Conservation (phyloP, 176 grass and related monocot species). For the Eremochloa ophiuroides region DNA sequence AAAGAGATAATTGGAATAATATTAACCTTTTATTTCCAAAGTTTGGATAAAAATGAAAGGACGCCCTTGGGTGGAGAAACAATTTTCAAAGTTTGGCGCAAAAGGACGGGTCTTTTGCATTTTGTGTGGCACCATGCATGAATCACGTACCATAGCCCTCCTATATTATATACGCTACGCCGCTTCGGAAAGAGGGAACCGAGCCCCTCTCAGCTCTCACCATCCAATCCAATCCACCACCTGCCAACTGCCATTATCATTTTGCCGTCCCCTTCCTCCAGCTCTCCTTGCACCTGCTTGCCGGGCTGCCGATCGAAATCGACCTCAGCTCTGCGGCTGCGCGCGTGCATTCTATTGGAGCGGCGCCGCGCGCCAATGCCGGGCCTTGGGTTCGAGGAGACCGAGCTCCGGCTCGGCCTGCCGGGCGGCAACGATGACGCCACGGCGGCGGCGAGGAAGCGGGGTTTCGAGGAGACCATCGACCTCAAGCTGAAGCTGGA, state of each 20-base stretch:
- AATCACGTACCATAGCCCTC: too few relatives aligned
- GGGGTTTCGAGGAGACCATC: conserved; percentile 64
- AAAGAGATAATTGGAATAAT: not conserved
- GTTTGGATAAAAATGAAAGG: not conserved
- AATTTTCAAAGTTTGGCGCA: not conserved
- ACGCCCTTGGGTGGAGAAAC: not conserved
- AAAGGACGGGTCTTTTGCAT: not conserved
- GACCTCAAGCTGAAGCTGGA: conserved; percentile 68
- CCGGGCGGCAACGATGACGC: conserved; percentile 45
- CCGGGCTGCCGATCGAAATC: not conserved
- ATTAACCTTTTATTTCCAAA: not conserved
- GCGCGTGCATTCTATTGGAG: conserved; percentile 4
- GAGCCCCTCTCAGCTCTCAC: not conserved
- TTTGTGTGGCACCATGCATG: not conserved
- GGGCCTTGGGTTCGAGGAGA: conserved; percentile 64
- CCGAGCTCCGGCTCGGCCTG: conserved; percentile 89
- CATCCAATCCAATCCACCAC: too few relatives aligned
- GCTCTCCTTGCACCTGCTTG: not conserved
- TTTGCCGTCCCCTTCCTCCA: not conserved
- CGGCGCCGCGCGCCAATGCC: not conserved
- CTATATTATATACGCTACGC: conserved; percentile 1
- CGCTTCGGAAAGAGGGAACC: conserved; percentile 3
- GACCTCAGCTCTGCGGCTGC: not conserved
- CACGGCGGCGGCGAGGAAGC: conserved; percentile 39
- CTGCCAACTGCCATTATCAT: conserved; percentile 2